Evolutionary conservation across 306 rosid species (phyloP).

Genomic region (Dryas octopetala): DNA sequence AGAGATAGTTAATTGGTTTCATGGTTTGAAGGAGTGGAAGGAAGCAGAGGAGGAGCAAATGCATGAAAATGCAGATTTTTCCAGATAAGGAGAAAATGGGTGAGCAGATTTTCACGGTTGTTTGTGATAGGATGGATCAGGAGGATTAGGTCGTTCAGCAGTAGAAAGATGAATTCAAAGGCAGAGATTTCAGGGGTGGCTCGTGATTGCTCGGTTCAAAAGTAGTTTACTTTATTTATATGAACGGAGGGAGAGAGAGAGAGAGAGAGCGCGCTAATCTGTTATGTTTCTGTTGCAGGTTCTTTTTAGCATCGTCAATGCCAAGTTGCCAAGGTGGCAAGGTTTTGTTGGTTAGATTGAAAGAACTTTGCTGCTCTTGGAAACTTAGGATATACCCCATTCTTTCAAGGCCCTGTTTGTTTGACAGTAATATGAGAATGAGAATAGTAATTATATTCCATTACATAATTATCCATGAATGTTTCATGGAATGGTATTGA

Average conservation of each 20-base stretch:
- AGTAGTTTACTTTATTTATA: slow-evolving; percentile 36
- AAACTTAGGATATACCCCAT: slow-evolving; percentile 40
- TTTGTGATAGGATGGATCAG: slow-evolving; percentile 51
- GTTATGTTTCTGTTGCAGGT: slow-evolving; percentile 39
- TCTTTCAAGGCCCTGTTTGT: background rate
- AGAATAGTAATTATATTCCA: no score
- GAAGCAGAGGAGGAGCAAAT: slow-evolving; percentile 40
- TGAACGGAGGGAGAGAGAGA: slow-evolving; percentile 18
- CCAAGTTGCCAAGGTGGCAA: slow-evolving; percentile 57
- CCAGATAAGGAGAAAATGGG: slow-evolving; percentile 34
- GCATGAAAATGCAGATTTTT: slow-evolving; percentile 26
- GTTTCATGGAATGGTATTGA: no score
- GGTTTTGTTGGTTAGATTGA: slow-evolving; percentile 22
- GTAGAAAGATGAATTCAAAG: slow-evolving; percentile 73
- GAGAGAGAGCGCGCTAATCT: slow-evolving; percentile 40
- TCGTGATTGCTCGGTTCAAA: slow-evolving; percentile 83
- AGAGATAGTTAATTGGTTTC: slow-evolving; percentile 25
- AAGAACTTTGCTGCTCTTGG: slow-evolving; percentile 17
- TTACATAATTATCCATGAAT: no score
- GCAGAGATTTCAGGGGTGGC: slow-evolving; percentile 65
- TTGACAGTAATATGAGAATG: no score
- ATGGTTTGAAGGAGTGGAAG: slow-evolving; percentile 36
- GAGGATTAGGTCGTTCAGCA: slow-evolving; percentile 70
- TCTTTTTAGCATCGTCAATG: slow-evolving; percentile 55
- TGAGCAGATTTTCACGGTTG: slow-evolving; percentile 55